Conservation (phyloP, 192 early-diverging fungal genomes). For the Umbelopsis sp. region DNA sequence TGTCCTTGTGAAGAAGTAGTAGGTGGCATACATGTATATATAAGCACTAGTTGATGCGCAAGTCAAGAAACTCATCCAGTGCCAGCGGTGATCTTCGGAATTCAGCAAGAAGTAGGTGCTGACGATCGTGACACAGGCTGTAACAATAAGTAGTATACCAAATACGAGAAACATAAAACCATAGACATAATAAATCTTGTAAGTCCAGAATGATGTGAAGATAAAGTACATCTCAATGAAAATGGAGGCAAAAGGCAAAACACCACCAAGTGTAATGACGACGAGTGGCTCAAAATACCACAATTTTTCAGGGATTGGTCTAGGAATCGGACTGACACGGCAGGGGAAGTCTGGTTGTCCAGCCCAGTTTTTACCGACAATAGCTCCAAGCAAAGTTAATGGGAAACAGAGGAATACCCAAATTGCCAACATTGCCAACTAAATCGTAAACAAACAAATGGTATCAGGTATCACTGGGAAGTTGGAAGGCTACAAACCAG, state of each 20-base stretch:
- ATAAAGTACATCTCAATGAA: conserved; percentile 89
- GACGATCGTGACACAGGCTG: conserved; percentile 72
- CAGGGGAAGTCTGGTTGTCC: conserved; percentile 69
- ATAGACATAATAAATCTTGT: conserved; percentile 81
- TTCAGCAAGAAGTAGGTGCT: conserved; percentile 79
- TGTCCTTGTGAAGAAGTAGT: conserved; percentile 71
- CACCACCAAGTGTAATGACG: conserved; percentile 60
- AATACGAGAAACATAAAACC: conserved; percentile 78
- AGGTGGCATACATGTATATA: conserved; percentile 77
- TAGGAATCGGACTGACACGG: conserved; percentile 77
- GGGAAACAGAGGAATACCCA: conserved; percentile 74
- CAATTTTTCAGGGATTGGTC: conserved; percentile 74
- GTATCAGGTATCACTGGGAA: background rate
- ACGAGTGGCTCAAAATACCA: conserved; percentile 67
- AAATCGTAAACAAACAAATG: background rate
- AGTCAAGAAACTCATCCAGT: conserved; percentile 78
- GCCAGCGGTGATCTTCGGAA: conserved; percentile 82
- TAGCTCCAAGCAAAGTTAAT: conserved; percentile 69
- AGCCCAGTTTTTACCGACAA: conserved; percentile 67
- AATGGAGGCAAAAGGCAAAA: conserved; percentile 78
- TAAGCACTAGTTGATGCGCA: conserved; percentile 76
- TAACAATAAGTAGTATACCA: conserved; percentile 67
- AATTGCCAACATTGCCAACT: conserved; percentile 69
- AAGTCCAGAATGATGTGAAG: conserved; percentile 78
- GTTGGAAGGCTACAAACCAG: background rate